Percentiles rank a stretch among this genome's conserved stretches.
Conservation (phyloP, 2,329 filamentous ascomycete genomes). For the Penicillium brevicompactum region DNA sequence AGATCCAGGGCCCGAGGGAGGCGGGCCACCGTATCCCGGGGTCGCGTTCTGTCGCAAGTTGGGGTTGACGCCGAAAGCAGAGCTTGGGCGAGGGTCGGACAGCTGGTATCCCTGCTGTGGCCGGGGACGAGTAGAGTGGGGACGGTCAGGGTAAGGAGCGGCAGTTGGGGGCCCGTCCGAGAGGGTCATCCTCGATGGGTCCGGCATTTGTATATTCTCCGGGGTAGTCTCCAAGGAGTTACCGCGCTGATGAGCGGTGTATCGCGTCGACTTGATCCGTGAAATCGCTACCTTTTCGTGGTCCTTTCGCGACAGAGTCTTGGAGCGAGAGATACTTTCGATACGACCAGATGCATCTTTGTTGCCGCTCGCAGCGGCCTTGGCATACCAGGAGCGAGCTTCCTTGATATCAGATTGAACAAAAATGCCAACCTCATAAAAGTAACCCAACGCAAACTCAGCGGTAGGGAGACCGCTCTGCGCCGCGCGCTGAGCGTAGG, state of each 20-base stretch:
- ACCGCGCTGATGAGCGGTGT: constrained; percentile 62
- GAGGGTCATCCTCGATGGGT: constrained; percentile 48
- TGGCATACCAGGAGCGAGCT: constrained; percentile 85
- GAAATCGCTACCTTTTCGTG: constrained; percentile 90
- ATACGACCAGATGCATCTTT: constrained; percentile 81
- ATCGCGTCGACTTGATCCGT: constrained; percentile 75
- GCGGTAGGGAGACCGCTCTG: constrained; percentile 80
- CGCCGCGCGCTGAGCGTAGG: constrained; percentile 86
- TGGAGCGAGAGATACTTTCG: constrained; percentile 79
- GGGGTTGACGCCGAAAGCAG: constrained; percentile 52
- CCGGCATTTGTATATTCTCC: constrained; percentile 51
- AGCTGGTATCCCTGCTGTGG: constrained; percentile 37
- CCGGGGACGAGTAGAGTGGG: constrained; percentile 36
- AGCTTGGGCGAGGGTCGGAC: constrained; percentile 46
- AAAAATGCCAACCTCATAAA: constrained; percentile 93
- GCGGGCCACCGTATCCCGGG: constrained; percentile 31
- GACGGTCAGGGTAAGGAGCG: constrained; percentile 47
- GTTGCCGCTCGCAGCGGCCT: constrained; percentile 87
- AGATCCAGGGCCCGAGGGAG: constrained; percentile 19
- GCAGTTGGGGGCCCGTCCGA: constrained; percentile 37
- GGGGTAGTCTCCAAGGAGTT: constrained; percentile 44
- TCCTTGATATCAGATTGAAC: constrained; percentile 80
- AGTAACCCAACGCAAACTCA: constrained; percentile 96
- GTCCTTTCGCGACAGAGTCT: constrained; percentile 83
- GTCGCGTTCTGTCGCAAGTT: constrained; percentile 46